Evolutionary conservation across 179 eudicot genomes (phyloP).

Genomic region (Camellia oleifera): DNA sequence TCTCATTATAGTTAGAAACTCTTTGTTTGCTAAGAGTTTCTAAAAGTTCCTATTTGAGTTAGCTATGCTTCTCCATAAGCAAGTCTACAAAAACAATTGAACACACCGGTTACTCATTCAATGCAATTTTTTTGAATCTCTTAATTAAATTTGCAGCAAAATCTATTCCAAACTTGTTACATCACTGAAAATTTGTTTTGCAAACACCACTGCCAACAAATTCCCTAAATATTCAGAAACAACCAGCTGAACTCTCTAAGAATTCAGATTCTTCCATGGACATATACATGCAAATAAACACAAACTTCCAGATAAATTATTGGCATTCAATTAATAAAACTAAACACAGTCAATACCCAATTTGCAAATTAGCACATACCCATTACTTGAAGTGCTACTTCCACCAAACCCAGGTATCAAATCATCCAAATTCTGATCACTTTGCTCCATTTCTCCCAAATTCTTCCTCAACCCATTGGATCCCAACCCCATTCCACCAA

Average conservation of each 20-base stretch:
- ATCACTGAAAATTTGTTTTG: background rate
- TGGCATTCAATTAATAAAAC: slow-evolving; percentile 1
- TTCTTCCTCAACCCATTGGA: slow-evolving; percentile 20
- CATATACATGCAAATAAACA: background rate
- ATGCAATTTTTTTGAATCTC: background rate
- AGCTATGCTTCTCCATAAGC: background rate
- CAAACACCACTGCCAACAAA: background rate
- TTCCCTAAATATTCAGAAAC: background rate
- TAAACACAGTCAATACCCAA: background rate
- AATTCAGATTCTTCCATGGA: background rate
- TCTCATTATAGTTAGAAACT: background rate
- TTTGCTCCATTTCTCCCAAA: slow-evolving; percentile 21
- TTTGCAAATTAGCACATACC: slow-evolving; percentile 38
- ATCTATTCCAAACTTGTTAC: background rate
- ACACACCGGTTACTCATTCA: background rate
- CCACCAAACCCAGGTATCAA: slow-evolving; percentile 64
- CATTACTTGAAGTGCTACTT: slow-evolving; percentile 22
- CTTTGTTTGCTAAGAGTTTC: background rate
- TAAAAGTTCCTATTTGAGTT: background rate
- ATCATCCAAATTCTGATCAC: slow-evolving; percentile 30
- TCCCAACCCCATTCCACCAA: slow-evolving; percentile 33
- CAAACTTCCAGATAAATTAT: slow-evolving; percentile 14
- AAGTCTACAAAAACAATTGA: background rate
- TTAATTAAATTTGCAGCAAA: background rate
- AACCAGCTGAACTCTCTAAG: background rate